Conservation (phyloP, 2,329 filamentous ascomycete species). For the Aspergillus ustus region DNA sequence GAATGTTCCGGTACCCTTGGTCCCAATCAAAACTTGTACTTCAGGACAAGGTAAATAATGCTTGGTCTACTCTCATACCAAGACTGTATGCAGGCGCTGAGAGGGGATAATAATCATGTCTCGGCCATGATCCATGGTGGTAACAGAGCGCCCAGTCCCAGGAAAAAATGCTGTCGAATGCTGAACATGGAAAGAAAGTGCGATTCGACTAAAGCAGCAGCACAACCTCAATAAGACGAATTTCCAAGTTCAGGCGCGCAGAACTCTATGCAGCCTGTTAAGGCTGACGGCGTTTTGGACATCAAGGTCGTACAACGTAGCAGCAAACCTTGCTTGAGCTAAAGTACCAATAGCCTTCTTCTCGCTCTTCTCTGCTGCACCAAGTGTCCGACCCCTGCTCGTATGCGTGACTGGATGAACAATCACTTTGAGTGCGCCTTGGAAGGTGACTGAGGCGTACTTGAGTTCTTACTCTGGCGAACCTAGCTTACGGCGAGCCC, state of each 20-base stretch:
- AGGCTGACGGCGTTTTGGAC: conserved; percentile 36
- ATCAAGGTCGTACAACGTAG: too few species aligned
- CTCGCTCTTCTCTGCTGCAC: not conserved
- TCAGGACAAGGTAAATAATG: conserved; percentile 26
- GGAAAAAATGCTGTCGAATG: too few species aligned
- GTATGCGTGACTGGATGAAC: not conserved
- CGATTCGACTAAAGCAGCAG: not conserved
- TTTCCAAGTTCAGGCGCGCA: conserved; percentile 15
- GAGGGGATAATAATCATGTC: not conserved
- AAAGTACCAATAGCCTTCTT: conserved; percentile 1
- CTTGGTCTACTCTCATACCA: conserved; percentile 17
- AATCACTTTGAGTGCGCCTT: not conserved
- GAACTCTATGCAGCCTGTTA: conserved; percentile 37
- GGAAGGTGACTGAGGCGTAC: not conserved
- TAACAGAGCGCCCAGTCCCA: not conserved
- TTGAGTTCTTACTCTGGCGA: not conserved
- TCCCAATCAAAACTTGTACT: conserved; percentile 13
- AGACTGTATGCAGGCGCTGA: not conserved
- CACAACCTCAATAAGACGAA: not conserved
- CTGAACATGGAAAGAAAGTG: not conserved
- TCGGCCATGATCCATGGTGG: not conserved
- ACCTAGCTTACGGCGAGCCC: not conserved
- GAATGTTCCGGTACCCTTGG: conserved; percentile 19
- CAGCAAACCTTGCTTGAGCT: conserved; percentile 19
- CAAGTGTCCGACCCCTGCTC: not conserved